Evolutionary conservation across 768 basidiomycete genomes (phyloP).

Genomic region (Boletus pseudo-olivaceus): DNA sequence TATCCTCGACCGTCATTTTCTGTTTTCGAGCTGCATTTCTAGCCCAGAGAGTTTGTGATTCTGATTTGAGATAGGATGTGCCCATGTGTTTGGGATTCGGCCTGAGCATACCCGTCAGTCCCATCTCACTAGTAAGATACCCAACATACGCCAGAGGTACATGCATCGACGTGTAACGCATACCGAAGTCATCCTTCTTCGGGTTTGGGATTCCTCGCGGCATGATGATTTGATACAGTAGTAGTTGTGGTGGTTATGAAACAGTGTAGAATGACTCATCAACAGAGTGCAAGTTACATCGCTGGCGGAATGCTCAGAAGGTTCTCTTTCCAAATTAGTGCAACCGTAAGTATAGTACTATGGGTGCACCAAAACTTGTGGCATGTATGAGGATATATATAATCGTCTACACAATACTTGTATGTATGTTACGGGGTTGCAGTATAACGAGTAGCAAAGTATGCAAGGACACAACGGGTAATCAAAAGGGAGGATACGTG

Average conservation of each 20-base stretch:
- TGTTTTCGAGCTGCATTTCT: slow-evolving; percentile 58
- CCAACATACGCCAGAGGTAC: slow-evolving; percentile 67
- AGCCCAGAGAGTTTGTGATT: slow-evolving; percentile 70
- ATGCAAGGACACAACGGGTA: slow-evolving; percentile 11
- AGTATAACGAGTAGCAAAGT: slow-evolving; percentile 9
- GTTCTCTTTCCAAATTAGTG: slow-evolving; percentile 14
- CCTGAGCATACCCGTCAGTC: slow-evolving; percentile 35
- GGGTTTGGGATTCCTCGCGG: slow-evolving; percentile 81
- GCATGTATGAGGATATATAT: background rate
- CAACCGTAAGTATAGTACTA: background rate
- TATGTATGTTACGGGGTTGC: slow-evolving; percentile 25
- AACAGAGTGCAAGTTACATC: background rate
- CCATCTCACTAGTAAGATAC: slow-evolving; percentile 1
- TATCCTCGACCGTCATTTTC: slow-evolving; percentile 43
- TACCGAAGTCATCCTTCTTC: slow-evolving; percentile 75
- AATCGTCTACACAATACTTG: background rate
- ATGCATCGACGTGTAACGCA: slow-evolving; percentile 78
- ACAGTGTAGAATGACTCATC: background rate
- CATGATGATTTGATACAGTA: slow-evolving; percentile 40
- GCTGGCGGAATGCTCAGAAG: background rate
- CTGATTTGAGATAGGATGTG: slow-evolving; percentile 74
- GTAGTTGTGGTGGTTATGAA: background rate
- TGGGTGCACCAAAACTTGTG: background rate
- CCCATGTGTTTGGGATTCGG: slow-evolving; percentile 79
- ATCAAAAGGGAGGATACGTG: background rate